Evolutionary conservation across 2,329 filamentous ascomycete species (phyloP), one percentile per base, ranked within the genome.

Genomic region (Emericellopsis cladophorae): DNA sequence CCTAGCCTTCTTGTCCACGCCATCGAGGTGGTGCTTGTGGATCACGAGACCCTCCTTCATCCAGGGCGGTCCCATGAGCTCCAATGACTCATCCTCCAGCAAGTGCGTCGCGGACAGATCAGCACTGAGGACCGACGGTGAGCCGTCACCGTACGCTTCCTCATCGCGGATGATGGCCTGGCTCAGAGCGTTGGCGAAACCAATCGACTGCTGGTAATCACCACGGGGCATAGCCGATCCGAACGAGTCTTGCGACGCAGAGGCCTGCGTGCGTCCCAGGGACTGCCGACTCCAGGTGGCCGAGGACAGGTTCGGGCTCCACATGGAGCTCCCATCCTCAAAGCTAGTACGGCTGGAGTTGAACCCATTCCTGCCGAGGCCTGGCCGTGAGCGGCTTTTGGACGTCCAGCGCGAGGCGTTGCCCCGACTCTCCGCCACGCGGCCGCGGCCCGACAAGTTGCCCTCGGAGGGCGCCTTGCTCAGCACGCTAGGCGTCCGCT

Each of bases 151-250:
- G 10, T 72, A 71, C 14, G 75, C 72, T 36, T 74, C 72, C 52
- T 93, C 87, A 52, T 95, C 90, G 5, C 92, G 84, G 49, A 95
- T 95, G 48, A 96, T 98, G 31, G 90, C 90, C 57, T 96, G 90
- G 51, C 88, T 95, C 10, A 98, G 71, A 4, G 92, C 92, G 57
- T 95, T 96, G 41, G 92, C 92, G 55, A 98, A 98, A 1, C 92
- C 92, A 54, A 98, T 95, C 1, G 88, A 93, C 61, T 95, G 89
- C 60, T 95, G 88, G 58, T 90, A 95, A 52, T 94, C 88, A 34
- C 78, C 79, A 37, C 80, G 75, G 5, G 78, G 79, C 58, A 81
- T 81, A 29, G 79, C 74, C 2, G 85, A 88, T 16, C 80, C 82
- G 50, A 96, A 80, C 1, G 89, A 95, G 56, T 95, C 87, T 52